Conservation (phyloP, 306 rosid genomes). For the Lathyrus aphaca region DNA sequence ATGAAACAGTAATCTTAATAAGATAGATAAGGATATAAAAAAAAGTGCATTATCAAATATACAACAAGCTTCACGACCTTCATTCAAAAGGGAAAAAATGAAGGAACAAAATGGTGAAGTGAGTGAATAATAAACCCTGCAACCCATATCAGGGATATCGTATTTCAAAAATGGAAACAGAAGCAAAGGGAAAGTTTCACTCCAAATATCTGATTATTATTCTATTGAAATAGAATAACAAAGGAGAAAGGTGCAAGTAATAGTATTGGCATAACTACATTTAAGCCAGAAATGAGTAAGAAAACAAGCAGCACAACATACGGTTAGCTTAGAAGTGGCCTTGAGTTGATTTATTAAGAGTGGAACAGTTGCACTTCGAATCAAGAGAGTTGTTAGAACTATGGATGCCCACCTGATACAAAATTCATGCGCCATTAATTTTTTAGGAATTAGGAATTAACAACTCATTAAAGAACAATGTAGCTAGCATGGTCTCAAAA, state of each 20-base stretch:
- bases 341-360: slow-evolving; percentile 77
- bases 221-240: slow-evolving; percentile 21
- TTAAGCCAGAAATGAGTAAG: slow-evolving; percentile 27
- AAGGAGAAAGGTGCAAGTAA: slow-evolving; percentile 19
- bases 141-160: slow-evolving; percentile 4
- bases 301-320: slow-evolving; percentile 49
- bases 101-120: slow-evolving; percentile 1
- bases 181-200: background rate
- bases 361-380: slow-evolving; percentile 70
- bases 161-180: slow-evolving; percentile 28
- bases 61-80: background rate
- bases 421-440: slow-evolving; percentile 35
- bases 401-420: slow-evolving; percentile 88
- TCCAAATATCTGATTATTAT: slow-evolving; percentile 15
- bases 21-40: slow-evolving; percentile 17
- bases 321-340: slow-evolving; percentile 75
- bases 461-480: slow-evolving; percentile 22
- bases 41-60: slow-evolving; percentile 2
- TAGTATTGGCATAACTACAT: slow-evolving; percentile 8
- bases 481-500: slow-evolving; percentile 27
- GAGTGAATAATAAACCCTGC: slow-evolving; percentile 6
- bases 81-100: background rate
- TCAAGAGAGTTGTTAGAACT: slow-evolving; percentile 64
- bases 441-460: background rate
- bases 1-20: slow-evolving; percentile 31